Evolutionary conservation across 208 protist genomes (phyloP), one percentile per base, ranked within the genome.

Genomic region (Endotrypanum monterogeii): DNA sequence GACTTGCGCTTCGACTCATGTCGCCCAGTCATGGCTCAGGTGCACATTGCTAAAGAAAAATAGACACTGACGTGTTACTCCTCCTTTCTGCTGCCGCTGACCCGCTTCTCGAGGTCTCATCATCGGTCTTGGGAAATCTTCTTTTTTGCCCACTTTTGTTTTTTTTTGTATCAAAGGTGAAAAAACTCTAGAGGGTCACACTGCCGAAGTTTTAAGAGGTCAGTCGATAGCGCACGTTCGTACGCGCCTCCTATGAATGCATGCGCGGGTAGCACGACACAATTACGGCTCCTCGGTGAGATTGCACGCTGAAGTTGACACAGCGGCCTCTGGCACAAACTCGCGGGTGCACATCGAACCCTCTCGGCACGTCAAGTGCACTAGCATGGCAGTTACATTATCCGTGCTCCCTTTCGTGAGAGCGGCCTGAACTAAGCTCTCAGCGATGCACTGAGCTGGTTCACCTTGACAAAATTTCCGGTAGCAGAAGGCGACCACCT

Each of bases 311-410:
- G 82, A 89, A 28, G 79, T 84, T 8, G 85, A 89, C 8, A 89
- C 85, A 14, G 82, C 82, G 8, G 83, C 78, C 62, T 89, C 84
- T 0, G 76, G 82, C 18, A 89, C 71, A 50, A 88, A 78, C 63
- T 85, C 82, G 46, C 78, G 67, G 9, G 35, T 74, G 61, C 74
- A 82, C 50, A 76, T 71, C 65, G 73, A 41, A 11, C 74, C 58
- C 37, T 80, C 80, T 50, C 74, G 61, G 23, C 71, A 71, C 60
- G 68, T 89, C 51, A 93, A 72, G 57, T 80, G 80, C 16, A 93
- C 79, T 48, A 93, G 57, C 86, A 93, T 93, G 37, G 86, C 84
- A 16, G 94, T 96, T 32, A 97, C 91, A 79, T 97, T 97, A 74
- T 97, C 94, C 3, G 88, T 96, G 82, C 90, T 94, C 8, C 94